Base-by-base conservation (phyloP, 495 filamentous ascomycete genomes). In the Penicillium cinerascens region DNA sequence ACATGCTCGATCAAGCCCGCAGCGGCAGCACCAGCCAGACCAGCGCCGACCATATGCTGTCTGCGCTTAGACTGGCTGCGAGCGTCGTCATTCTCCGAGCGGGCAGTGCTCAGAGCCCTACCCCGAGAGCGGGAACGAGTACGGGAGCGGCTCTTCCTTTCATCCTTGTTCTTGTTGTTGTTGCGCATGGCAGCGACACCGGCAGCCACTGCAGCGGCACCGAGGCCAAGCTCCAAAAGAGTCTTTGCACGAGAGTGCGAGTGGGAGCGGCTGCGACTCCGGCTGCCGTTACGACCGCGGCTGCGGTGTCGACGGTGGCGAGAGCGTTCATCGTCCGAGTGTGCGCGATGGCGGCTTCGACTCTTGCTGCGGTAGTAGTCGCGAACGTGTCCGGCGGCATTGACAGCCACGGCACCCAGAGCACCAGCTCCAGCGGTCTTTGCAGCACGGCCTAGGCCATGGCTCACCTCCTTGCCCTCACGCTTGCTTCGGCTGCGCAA, bases 171-270 rank as follows among this genome's bases (percentile, higher is more conserved):
- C 49, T 85, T 85, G 61, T 82, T 82, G 61, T 82, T 82, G 54
- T 80, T 82, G 56, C 81, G 83, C 37, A 83, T 78, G 54, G 85
- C 84, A 54, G 91, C 91, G 22, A 87, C 84, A 22, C 87, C 91
- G 23, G 89, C 85, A 42, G 88, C 91, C 33, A 92, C 80, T 37
- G 91, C 86, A 16, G 88, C 89, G 22, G 89, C 89, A 43, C 90
- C 89, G 42, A 91, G 80, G 18, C 87, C 89, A 17, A 92, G 70
- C 36, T 84, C 87, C 36, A 86, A 82, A 27, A 90, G 77, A 43
- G 87, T 78, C 60, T 78, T 78, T 0, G 68, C 73, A 16, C 78
- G 75, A 3, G 78, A 81, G 41, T 74, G 78, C 5, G 82, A 85
- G 39, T 82, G 77, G 4, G 81, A 85, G 40, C 78, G 74, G 26